Conservation (phyloP, 768 basidiomycete genomes). For the Paxillus rubicundulus region DNA sequence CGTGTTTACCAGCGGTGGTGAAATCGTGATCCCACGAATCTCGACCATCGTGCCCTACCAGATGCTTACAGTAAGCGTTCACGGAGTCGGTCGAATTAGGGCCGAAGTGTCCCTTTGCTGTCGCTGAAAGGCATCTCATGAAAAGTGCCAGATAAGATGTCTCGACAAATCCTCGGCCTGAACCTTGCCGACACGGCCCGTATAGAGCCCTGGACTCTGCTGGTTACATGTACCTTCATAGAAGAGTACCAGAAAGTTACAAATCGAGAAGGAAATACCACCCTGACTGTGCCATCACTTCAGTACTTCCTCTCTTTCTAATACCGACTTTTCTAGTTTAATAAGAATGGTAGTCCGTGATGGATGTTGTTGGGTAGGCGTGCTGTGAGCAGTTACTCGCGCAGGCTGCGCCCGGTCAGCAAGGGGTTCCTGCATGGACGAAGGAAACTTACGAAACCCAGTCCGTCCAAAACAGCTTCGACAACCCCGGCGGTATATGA, state of each 20-base stretch:
- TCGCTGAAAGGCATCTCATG: too few relatives aligned
- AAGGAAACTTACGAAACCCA: slow-evolving; percentile 78
- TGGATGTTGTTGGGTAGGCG: slow-evolving; percentile 77
- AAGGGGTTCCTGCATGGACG: neutral
- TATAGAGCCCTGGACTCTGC: too few relatives aligned
- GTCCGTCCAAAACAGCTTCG: slow-evolving; percentile 91
- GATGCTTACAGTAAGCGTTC: too few relatives aligned
- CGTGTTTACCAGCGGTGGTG: slow-evolving; percentile 71
- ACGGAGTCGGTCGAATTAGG: too few relatives aligned
- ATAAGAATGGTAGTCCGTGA: slow-evolving; percentile 94
- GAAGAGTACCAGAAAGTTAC: too few relatives aligned
- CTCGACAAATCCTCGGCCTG: too few relatives aligned
- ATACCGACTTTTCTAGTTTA: slow-evolving; percentile 89
- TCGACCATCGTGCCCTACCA: slow-evolving; percentile 44
- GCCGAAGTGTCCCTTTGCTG: neutral
- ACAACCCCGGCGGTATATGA: slow-evolving; percentile 97
- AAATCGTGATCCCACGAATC: slow-evolving; percentile 53
- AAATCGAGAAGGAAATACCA: too few relatives aligned
- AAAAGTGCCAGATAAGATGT: too few relatives aligned
- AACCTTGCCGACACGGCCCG: too few relatives aligned
- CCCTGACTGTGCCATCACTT: too few relatives aligned
- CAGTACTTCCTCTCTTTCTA: slow-evolving; percentile 91
- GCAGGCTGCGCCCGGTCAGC: slow-evolving; percentile 65
- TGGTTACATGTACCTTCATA: too few relatives aligned
- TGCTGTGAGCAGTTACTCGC: slow-evolving; percentile 93